Evolutionary conservation across 371 early-diverging fungal species (phyloP).

Genomic region (Funneliformis caledonium): DNA sequence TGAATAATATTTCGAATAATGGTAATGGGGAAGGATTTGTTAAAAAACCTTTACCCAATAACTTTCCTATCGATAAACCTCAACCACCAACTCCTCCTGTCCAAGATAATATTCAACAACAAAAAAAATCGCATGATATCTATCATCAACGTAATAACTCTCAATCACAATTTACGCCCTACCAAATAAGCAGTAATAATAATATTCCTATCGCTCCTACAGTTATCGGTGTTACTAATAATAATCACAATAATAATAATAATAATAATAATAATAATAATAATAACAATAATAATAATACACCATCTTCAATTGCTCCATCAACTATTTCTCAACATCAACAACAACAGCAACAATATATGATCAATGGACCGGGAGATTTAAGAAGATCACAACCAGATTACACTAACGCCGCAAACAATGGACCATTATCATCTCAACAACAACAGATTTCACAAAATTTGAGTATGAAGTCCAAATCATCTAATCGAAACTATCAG

Average conservation of each 20-base stretch:
- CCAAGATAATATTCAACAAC: neutral
- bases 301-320: neutral
- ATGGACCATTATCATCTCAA: slow-evolving; percentile 33
- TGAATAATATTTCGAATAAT: neutral
- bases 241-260: neutral
- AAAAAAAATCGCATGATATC: neutral
- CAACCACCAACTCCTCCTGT: slow-evolving; percentile 6
- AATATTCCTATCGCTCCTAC: neutral
- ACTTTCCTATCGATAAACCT: neutral
- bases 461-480: neutral
- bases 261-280: slow-evolving; percentile 12
- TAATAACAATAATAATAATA: neutral
- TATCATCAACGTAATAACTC: neutral
- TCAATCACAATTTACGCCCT: neutral
- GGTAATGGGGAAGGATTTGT: neutral
- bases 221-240: neutral
- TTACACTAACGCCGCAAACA: neutral
- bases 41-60: neutral
- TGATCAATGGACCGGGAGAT: slow-evolving; percentile 28
- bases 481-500: neutral
- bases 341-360: neutral
- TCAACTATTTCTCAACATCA: slow-evolving; percentile 17
- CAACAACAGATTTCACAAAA: slow-evolving; percentile 23
- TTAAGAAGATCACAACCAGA: neutral
- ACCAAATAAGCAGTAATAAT: neutral